Evolutionary conservation across 1,284 basidiomycete genomes (phyloP).

Genomic region (Taiwanofungus camphoratus): DNA sequence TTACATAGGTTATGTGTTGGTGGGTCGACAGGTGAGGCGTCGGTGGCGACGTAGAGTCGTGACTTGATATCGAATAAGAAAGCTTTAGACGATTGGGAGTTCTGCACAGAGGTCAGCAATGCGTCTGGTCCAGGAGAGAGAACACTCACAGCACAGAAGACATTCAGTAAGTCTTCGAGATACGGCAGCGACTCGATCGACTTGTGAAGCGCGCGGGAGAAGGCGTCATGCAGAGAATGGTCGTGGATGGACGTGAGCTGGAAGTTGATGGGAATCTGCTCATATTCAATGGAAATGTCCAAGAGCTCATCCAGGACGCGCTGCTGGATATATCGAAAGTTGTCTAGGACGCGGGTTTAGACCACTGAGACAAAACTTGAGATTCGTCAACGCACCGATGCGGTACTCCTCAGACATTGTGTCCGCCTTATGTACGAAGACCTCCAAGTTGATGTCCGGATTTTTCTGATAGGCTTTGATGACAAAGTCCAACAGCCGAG

Average conservation of each 20-base stretch:
- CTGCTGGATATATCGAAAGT: conserved; percentile 83
- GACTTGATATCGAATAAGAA: conserved; percentile 90
- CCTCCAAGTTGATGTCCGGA: conserved; percentile 78
- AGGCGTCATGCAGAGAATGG: conserved; percentile 82
- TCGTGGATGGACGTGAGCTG: conserved; percentile 89
- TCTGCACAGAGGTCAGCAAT: conserved; percentile 36
- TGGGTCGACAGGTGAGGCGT: conserved; percentile 88
- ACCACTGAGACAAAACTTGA: conserved; percentile 1
- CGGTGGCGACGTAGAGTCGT: conserved; percentile 87
- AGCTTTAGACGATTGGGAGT: conserved; percentile 87
- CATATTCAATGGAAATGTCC: conserved; percentile 65
- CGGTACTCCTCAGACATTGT: conserved; percentile 90
- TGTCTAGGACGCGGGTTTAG: conserved; percentile 47
- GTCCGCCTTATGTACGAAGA: conserved; percentile 97
- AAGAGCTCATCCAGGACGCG: conserved; percentile 78
- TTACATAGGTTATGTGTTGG: conserved; percentile 85
- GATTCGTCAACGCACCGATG: conserved; percentile 52
- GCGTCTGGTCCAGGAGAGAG: neutral
- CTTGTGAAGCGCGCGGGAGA: conserved; percentile 76
- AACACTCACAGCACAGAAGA: conserved; percentile 67
- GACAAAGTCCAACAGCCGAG: conserved; percentile 75
- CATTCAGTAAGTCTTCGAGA: conserved; percentile 76
- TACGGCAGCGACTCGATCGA: conserved; percentile 66
- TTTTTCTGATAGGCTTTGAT: conserved; percentile 71
- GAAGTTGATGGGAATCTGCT: conserved; percentile 71